Evolutionary conservation across 768 basidiomycete species (phyloP).

Genomic region (Hemileccinum impolitum): DNA sequence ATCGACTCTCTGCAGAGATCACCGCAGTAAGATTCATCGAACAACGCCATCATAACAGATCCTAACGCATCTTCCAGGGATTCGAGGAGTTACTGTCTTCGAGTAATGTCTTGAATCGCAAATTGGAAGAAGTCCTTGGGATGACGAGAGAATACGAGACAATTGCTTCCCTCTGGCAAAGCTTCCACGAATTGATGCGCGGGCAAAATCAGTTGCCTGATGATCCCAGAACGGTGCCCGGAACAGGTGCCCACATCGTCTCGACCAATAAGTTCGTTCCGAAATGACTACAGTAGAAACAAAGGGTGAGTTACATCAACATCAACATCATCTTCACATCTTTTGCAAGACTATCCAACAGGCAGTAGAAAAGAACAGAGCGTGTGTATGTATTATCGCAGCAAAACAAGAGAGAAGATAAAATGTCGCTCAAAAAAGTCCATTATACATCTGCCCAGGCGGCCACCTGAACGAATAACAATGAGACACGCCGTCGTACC

Average conservation of each 20-base stretch:
- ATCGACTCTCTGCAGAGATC: conserved; percentile 70
- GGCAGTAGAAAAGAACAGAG: conserved; percentile 22
- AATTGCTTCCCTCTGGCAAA: conserved; percentile 81
- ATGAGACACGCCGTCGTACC: background rate
- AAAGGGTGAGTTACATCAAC: conserved; percentile 19
- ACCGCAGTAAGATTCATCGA: conserved; percentile 51
- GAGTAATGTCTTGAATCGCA: conserved; percentile 83
- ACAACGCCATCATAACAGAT: background rate
- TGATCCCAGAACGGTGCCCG: conserved; percentile 44
- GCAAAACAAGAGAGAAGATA: conserved; percentile 30
- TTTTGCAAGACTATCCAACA: conserved; percentile 38
- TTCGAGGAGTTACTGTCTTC: conserved; percentile 87
- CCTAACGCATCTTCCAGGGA: conserved; percentile 44
- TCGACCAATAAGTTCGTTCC: conserved; percentile 17
- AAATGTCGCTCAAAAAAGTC: conserved; percentile 24
- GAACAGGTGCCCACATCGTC: conserved; percentile 70
- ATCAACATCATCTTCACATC: conserved; percentile 17
- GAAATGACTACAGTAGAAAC: conserved; percentile 4
- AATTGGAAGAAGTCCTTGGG: conserved; percentile 86
- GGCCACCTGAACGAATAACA: conserved; percentile 31
- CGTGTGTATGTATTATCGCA: conserved; percentile 32
- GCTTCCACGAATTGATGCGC: conserved; percentile 76
- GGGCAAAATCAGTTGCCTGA: conserved; percentile 37
- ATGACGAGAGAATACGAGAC: conserved; percentile 93
- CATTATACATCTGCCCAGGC: conserved; percentile 55